phyloP scores from a whole-genome alignment of 306 rosid genomes.

The Vicia villosa region DNA sequence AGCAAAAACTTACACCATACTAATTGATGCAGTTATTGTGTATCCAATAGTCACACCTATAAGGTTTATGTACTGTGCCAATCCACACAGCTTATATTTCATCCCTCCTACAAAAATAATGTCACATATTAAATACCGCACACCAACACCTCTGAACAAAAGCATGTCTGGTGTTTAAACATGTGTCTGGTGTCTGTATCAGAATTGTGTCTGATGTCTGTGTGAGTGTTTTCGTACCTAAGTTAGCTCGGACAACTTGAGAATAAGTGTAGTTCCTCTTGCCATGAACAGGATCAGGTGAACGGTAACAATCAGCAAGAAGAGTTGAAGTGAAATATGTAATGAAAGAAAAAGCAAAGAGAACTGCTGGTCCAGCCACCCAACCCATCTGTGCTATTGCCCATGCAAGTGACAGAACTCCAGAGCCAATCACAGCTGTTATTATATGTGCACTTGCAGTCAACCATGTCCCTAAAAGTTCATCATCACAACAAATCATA shows the following conservation, averaged over 20 bases:
- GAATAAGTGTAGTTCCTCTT: slow-evolving; percentile 87
- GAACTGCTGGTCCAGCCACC: slow-evolving; percentile 88
- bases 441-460: slow-evolving; percentile 97
- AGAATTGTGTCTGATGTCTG: too few relatives aligned
- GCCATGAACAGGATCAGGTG: slow-evolving; percentile 89
- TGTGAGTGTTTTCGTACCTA: slow-evolving; percentile 50
- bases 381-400: slow-evolving; percentile 94
- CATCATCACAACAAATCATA: neutral
- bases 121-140: neutral
- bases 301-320: slow-evolving; percentile 79
- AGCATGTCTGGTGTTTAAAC: too few relatives aligned
- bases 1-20: slow-evolving; percentile 79
- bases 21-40: slow-evolving; percentile 92
- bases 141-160: too few relatives aligned
- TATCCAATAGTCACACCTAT: slow-evolving; percentile 87
- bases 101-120: slow-evolving; percentile 59
- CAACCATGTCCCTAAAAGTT: slow-evolving; percentile 77
- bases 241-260: slow-evolving; percentile 65
- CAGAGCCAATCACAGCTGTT: slow-evolving; percentile 96
- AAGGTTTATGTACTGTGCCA: slow-evolving; percentile 87
- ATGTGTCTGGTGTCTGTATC: too few relatives aligned
- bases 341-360: slow-evolving; percentile 78
- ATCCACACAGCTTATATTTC: slow-evolving; percentile 79
- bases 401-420: slow-evolving; percentile 93
- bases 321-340: slow-evolving; percentile 94